Evolutionary conservation across 2,329 filamentous ascomycete species (phyloP).

Genomic region (Tricladium varicosporioides): DNA sequence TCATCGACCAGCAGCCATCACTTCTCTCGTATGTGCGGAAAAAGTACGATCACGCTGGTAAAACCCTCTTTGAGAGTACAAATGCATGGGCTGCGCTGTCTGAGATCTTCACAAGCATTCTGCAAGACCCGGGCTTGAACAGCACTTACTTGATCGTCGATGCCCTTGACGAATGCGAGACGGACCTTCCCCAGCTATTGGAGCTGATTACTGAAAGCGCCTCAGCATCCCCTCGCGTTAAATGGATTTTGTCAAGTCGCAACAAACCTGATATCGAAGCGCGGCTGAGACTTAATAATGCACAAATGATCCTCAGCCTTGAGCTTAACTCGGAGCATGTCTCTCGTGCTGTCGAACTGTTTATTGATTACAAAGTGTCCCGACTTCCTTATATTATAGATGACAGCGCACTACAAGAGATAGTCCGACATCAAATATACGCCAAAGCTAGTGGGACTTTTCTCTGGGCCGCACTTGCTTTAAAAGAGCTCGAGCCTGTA

Average conservation of each 20-base stretch:
- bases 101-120: no score
- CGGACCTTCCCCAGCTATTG: constrained; percentile 8
- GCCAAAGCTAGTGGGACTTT: constrained; percentile 1
- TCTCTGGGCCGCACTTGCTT: constrained; percentile 5
- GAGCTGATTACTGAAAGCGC: constrained; percentile 9
- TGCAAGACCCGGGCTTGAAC: no score
- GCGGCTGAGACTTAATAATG: constrained; percentile 1
- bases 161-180: constrained; percentile 23
- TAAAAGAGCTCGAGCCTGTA: constrained; percentile 5
- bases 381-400: background rate
- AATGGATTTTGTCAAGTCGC: constrained; percentile 22
- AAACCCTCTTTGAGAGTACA: no score
- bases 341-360: background rate
- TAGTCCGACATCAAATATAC: background rate
- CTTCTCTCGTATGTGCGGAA: no score
- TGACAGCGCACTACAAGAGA: background rate
- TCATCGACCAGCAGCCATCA: no score
- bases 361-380: background rate
- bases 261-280: constrained; percentile 4
- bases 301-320: constrained; percentile 5
- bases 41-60: no score
- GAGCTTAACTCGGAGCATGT: constrained; percentile 19
- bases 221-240: constrained; percentile 8
- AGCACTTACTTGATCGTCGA: constrained; percentile 24
- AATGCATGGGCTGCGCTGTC: no score